Percentiles rank a stretch among this genome's conserved stretches.
Conservation (phyloP, 2,329 filamentous ascomycete genomes). For the Alternaria sp. region DNA sequence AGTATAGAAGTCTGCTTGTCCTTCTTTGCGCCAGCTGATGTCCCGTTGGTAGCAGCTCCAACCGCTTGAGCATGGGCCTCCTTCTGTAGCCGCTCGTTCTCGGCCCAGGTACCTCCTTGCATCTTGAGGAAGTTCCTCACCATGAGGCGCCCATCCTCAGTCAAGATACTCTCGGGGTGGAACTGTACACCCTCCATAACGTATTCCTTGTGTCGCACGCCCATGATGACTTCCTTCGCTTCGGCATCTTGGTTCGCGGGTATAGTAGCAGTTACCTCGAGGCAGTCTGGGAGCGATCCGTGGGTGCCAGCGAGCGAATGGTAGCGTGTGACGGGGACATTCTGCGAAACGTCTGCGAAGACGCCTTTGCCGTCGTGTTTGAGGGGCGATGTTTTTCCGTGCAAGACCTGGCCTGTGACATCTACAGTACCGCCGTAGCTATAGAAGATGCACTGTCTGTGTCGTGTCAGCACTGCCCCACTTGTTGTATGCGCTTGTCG, state of each 20-base stretch:
- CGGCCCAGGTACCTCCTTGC: slow-evolving; percentile 89
- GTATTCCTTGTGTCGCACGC: slow-evolving; percentile 90
- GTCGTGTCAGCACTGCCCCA: slow-evolving; percentile 11
- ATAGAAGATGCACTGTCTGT: slow-evolving; percentile 91
- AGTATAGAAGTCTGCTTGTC: slow-evolving; percentile 83
- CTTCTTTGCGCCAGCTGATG: slow-evolving; percentile 38
- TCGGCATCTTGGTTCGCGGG: slow-evolving; percentile 72
- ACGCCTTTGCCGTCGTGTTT: slow-evolving; percentile 92
- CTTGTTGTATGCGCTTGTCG: neutral
- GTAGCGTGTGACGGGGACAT: slow-evolving; percentile 89
- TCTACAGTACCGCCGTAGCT: slow-evolving; percentile 90
- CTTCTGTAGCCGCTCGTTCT: slow-evolving; percentile 68
- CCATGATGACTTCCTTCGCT: slow-evolving; percentile 90
- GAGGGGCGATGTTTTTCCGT: slow-evolving; percentile 94
- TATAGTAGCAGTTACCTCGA: slow-evolving; percentile 93
- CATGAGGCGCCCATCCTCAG: slow-evolving; percentile 86
- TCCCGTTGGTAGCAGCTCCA: slow-evolving; percentile 41
- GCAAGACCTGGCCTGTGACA: slow-evolving; percentile 93
- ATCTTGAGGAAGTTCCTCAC: slow-evolving; percentile 89
- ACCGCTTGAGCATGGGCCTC: slow-evolving; percentile 44
- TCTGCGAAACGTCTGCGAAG: slow-evolving; percentile 80
- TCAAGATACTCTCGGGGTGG: slow-evolving; percentile 96
- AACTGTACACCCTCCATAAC: slow-evolving; percentile 97
- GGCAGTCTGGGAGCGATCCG: slow-evolving; percentile 80
- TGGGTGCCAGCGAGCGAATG: slow-evolving; percentile 95